phyloP scores from a whole-genome alignment of 768 basidiomycete species.

The Tulasnella sp. region DNA sequence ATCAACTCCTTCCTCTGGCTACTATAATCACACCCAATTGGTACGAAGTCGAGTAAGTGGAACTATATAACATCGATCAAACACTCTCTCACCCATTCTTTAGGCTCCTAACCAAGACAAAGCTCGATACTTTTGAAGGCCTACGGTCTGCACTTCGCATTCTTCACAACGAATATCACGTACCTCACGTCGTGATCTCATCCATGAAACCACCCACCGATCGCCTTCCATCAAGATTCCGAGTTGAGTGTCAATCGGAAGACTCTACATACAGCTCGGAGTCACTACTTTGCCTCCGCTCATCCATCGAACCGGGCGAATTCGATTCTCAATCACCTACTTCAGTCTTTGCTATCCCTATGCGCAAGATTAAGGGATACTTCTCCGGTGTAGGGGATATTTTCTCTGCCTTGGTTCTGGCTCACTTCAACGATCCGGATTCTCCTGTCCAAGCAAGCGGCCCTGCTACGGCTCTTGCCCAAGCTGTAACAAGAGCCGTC shows the following conservation, averaged over 20 bases:
- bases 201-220: slow-evolving; percentile 51
- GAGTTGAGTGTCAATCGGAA: slow-evolving; percentile 21
- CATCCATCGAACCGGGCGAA: slow-evolving; percentile 12
- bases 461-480: slow-evolving; percentile 17
- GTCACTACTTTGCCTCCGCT: slow-evolving; percentile 12
- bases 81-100: background rate
- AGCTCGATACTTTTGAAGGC: slow-evolving; percentile 52
- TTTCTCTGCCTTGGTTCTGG: slow-evolving; percentile 84
- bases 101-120: slow-evolving; percentile 63
- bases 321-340: slow-evolving; percentile 22
- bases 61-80: background rate
- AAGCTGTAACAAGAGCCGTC: slow-evolving; percentile 53
- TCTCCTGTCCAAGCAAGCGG: slow-evolving; percentile 21
- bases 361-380: slow-evolving; percentile 77
- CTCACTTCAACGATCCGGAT: slow-evolving; percentile 41
- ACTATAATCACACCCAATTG: slow-evolving; percentile 96
- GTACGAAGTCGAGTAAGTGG: slow-evolving; percentile 85
- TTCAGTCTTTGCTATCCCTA: slow-evolving; percentile 50
- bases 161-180: slow-evolving; percentile 60
- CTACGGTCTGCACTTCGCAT: slow-evolving; percentile 54
- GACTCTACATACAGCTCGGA: slow-evolving; percentile 17
- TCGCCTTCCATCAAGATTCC: background rate
- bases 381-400: slow-evolving; percentile 96
- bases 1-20: slow-evolving; percentile 58
- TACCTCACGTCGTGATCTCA: slow-evolving; percentile 84